These are phyloP conservation scores for Colletotrichum navitas DNA, from an alignment of 2,329 filamentous ascomycete species.

Conservation along the genomic window DNA sequence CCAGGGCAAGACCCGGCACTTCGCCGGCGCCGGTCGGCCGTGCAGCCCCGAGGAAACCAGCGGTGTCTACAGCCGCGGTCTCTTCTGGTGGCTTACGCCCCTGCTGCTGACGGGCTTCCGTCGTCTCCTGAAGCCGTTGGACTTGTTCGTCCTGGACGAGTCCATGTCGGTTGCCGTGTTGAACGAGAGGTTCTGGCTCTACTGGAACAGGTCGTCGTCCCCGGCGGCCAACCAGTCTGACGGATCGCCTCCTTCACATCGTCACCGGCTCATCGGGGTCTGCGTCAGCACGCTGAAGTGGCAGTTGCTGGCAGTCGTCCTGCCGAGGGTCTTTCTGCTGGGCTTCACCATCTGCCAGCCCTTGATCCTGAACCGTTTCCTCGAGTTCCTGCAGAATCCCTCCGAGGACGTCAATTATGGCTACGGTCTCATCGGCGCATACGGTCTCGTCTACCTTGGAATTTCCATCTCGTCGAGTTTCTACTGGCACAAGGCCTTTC, in stretches of 20 bases:
- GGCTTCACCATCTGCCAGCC: constrained; percentile 55
- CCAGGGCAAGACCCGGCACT: constrained; percentile 52
- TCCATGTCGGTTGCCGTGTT: constrained; percentile 50
- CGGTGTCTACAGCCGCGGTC: constrained; percentile 52
- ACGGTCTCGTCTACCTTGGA: constrained; percentile 56
- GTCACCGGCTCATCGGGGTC: constrained; percentile 47
- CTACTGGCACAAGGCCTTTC: constrained; percentile 45
- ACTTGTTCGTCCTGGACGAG: constrained; percentile 49
- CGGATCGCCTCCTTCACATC: constrained; percentile 7
- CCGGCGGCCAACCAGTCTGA: background rate
- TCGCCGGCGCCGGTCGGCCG: constrained; percentile 48
- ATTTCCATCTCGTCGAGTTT: constrained; percentile 52
- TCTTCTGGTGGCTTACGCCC: constrained; percentile 55
- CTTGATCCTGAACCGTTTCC: constrained; percentile 51
- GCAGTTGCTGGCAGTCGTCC: constrained; percentile 49
- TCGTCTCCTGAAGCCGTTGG: constrained; percentile 50
- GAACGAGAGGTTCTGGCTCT: constrained; percentile 49
- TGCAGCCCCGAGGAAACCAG: constrained; percentile 54
- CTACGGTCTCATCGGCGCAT: constrained; percentile 57
- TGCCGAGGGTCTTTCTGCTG: constrained; percentile 50
- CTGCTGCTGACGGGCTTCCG: constrained; percentile 51
- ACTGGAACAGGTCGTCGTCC: constrained; percentile 48
- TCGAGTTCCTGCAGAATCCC: constrained; percentile 49
- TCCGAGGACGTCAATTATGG: constrained; percentile 48
- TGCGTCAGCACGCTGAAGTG: constrained; percentile 48